Base-by-base conservation (phyloP, 2,329 filamentous ascomycete species). In the Chaetomium sp. region DNA sequence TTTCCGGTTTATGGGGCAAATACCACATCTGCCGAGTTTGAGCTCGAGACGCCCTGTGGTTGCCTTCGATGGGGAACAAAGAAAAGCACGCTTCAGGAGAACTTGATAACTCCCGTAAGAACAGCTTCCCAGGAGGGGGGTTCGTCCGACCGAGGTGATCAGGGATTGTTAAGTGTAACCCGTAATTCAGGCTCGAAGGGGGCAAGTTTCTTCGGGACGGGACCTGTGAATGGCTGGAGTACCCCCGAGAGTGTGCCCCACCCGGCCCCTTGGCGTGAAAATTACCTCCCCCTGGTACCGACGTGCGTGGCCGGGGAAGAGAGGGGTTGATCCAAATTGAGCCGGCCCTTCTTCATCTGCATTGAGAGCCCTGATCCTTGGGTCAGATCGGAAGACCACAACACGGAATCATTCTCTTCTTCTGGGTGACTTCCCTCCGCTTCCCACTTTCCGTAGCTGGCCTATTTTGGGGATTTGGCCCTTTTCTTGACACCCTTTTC, bases 331-430 rank as follows among this genome's bases (percentile, higher is more conserved):
- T 36, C 38, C 19, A 53, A 40, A 41, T 47, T 53, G 53, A 55
- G 38, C 56, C 37, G 53, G 47, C 56, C 53, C 50, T 53, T 27
- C 19, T 27, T 58, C 51, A 59, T 56, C 38, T 46, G 43, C 40
- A 56, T 47, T 53, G 33, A 37, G 19, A 56, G 48, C 35, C 51
- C 49, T 51, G 50, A 49, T 49, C 54, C 55, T 40, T 52, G 54
- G 57, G 38, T 54, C 52, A 56, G 27, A 57, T 54, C 48, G n/a
- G 47, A 40, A 35, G 47, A 27, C 14, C 33, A 5, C 37, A 8
- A 38, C 51, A 37, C 41, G 49, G 40, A 51, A 48, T 52, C 56
- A 32, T 54, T 52, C 19, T 27, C 19, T 27, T 27, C 40, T 49
- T 52, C 35, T 52, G 44, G 42, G 36, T 34, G 9, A 35, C 32